Base-by-base conservation (phyloP, 306 rosid genomes). In the Quillaja saponaria region DNA sequence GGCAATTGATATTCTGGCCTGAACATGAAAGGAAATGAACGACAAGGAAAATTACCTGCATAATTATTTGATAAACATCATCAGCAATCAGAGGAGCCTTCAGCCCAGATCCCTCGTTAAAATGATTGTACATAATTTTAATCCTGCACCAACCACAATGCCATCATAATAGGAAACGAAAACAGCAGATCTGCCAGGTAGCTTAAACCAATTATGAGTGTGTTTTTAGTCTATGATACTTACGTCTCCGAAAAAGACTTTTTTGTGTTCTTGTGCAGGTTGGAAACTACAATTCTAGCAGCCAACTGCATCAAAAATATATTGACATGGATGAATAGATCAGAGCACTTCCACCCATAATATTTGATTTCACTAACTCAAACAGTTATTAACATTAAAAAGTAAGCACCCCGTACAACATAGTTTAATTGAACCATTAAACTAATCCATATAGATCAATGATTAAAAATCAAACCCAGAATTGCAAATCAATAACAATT, bases 221-320 rank as follows among this genome's bases (percentile, higher is more conserved):
- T 0, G 6, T 11, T 1, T 31, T n/a, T n/a, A n/a, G n/a, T 2
- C 9, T 0, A n/a, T 6, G 6, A 57, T 11, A 76, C 90, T 71
- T 78, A 89, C 96, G 95, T 84, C 64, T 89, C 95, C 0, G 95
- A 86, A 67, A 89, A 86, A 0, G 69, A 86, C 55, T 89, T 84
- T 66, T 40, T 76, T 0, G 95, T 89, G 57, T 81, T 85, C 79
- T 88, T 88, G 68, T 88, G 96, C 19, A 88, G 74, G 74, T 88
- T 85, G 0, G 90, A 88, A 49, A 85, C 94, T 14, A 78, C 94
- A 55, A 88, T 88, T 66, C 96, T 81, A 8, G 96, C 94, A 59
- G 96, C 96, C 86, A 88, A 66, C 96, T 88, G 77, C 76, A 34
- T 35, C 56, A 31, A 55, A 28, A 28, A 13, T 63, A 44, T 13